Conservation (phyloP, 2,329 filamentous ascomycete species). For the Fusarium robinianum region DNA sequence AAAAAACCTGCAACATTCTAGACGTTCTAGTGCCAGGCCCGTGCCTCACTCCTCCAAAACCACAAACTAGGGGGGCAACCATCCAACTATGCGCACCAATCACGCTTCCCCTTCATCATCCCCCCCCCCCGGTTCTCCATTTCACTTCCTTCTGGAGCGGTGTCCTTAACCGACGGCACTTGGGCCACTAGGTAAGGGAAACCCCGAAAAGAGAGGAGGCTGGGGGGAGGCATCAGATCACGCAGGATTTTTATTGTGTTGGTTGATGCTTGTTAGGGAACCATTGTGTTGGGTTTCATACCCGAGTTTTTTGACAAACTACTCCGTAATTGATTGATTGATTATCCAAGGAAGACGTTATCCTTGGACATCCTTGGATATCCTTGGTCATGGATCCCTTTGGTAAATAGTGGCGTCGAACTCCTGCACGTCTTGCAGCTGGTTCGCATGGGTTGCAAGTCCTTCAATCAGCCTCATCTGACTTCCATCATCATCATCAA, state of each 20-base stretch:
- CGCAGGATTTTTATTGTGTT: too few relatives aligned
- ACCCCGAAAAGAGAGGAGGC: too few relatives aligned
- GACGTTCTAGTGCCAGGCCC: not conserved
- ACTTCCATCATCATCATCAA: not conserved
- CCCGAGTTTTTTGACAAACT: not conserved
- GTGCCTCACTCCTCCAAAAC: not conserved
- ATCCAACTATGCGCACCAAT: constrained; percentile 1
- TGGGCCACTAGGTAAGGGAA: too few relatives aligned
- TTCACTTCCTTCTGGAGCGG: too few relatives aligned
- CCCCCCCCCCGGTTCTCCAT: too few relatives aligned
- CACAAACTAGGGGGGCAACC: not conserved
- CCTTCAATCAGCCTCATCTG: not conserved
- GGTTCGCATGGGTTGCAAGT: not conserved
- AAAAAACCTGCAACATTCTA: not conserved
- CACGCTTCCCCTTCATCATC: too few relatives aligned
- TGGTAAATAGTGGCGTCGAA: not conserved
- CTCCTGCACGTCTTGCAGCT: not conserved
- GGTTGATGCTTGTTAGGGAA: too few relatives aligned
- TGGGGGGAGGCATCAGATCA: too few relatives aligned
- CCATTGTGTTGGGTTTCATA: not conserved
- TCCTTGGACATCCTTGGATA: too few relatives aligned
- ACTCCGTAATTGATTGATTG: too few relatives aligned
- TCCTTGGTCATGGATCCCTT: not conserved
- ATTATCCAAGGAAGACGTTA: too few relatives aligned
- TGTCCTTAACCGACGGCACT: too few relatives aligned